Base-by-base conservation (phyloP, 805 yeast species). In the Teunomyces aglyptinius region DNA sequence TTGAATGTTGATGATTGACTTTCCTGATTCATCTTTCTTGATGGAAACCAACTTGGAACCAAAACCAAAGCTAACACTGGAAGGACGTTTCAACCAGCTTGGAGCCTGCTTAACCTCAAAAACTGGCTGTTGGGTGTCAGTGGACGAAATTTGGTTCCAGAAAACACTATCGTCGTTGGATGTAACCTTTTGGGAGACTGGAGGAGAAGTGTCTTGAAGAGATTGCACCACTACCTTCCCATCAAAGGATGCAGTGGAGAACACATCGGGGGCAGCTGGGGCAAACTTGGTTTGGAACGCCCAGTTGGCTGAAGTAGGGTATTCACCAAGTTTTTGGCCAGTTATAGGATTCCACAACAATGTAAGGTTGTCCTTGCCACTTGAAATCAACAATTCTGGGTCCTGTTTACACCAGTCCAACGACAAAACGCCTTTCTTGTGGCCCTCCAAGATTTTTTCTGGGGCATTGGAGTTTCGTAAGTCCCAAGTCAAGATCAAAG, bases 221-320 rank as follows among this genome's bases (percentile, higher is more conserved):
- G 96, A 79, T 67, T 91, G 97, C 31, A 92, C 76, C 45, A 78
- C 67, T 47, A 92, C 76, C 64, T 83, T 87, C 51, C 94, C 91
- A 64, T 89, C 97, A 55, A 87, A 87, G 4, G 96, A 85, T 18
- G 96, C 88, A 46, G 87, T 78, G 4, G 96, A 96, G 71, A 94
- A 87, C 43, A 89, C 68, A 51, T 92, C 97, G 2, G 99, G 99
- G 24, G 87, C 80, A 19, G 75, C 65, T 35, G 96, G 96, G 49
- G 96, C 95, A 73, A 91, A 94, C 56, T 78, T 78, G 10, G 96
- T 80, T 68, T 89, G 83, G 70, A 90, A 94, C 11, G 88, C 84
- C 99, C 99, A 94, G 66, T 89, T 91, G 31, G 95, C 86, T 29
- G 95, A 80, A 10, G 95, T 80, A 45, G 98, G 97, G 64, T 88